phyloP scores from a whole-genome alignment of 2,329 filamentous ascomycete genomes.

The Trichoderma sp. region DNA sequence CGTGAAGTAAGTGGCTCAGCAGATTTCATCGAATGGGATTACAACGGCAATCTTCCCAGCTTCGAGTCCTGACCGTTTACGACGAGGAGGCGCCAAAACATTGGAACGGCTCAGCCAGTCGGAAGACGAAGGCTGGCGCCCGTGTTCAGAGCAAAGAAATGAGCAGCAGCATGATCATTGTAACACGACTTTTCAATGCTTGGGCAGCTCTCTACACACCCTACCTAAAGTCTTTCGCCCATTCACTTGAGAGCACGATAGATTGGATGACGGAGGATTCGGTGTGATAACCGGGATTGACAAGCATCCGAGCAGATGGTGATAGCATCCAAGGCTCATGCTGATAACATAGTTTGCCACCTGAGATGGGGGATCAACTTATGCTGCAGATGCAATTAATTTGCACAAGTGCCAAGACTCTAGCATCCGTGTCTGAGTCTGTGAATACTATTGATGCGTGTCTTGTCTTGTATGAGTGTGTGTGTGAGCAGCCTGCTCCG shows the following conservation, averaged over 20 bases:
- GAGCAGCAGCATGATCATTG: not conserved
- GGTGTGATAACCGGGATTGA: not conserved
- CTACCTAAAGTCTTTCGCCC: not conserved
- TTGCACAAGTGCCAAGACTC: not conserved
- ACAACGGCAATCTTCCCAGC: not conserved
- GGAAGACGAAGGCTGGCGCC: not conserved
- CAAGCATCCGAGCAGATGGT: not conserved
- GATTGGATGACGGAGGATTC: not conserved
- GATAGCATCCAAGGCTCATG: not conserved
- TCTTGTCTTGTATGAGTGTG: not conserved
- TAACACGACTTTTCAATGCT: not conserved
- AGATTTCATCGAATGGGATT: not conserved
- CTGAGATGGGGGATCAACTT: not conserved
- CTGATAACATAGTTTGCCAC: slow-evolving; percentile 2
- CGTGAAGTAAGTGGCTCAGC: not conserved
- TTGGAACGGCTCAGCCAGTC: not conserved
- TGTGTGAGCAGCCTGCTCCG: not conserved
- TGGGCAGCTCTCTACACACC: not conserved
- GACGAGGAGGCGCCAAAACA: not conserved
- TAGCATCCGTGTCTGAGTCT: not conserved
- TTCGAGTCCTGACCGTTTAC: not conserved
- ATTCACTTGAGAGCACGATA: not conserved
- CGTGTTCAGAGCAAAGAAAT: not conserved
- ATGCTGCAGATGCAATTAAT: slow-evolving; percentile 8
- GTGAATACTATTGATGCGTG: not conserved